These are phyloP conservation scores for Microglena sp. DNA, from an alignment of 139 green algal genomes.

Conservation along the genomic window DNA sequence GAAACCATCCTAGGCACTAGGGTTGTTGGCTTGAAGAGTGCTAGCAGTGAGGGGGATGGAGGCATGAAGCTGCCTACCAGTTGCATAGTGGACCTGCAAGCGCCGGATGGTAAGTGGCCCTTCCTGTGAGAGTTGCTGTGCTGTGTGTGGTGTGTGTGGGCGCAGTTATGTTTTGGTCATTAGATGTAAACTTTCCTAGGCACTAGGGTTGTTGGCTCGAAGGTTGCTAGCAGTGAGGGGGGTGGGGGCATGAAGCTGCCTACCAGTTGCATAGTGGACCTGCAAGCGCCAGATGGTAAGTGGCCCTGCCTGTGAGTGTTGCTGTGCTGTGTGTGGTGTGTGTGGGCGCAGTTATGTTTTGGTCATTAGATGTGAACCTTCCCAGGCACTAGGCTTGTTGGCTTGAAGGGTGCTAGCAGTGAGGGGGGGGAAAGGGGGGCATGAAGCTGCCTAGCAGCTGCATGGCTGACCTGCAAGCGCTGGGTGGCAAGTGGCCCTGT, in stretches of 20 bases:
- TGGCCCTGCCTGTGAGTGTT: too few species aligned
- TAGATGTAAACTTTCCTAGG: too few species aligned
- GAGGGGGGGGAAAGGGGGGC: too few species aligned
- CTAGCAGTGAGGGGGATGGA: too few species aligned
- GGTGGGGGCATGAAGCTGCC: too few species aligned
- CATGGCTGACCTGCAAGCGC: constrained; percentile 1
- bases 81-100: constrained; percentile 3
- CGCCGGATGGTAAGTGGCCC: constrained; percentile 5
- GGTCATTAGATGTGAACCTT: not conserved
- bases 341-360: too few species aligned
- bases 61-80: constrained; percentile 1
- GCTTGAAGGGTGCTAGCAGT: not conserved
- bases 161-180: not conserved
- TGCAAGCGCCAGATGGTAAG: constrained; percentile 7
- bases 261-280: constrained; percentile 3
- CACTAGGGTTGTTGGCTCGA: constrained; percentile 1
- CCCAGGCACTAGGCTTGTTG: too few species aligned
- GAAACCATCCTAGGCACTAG: too few species aligned
- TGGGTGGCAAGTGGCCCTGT: constrained; percentile 8
- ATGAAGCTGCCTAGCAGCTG: constrained; percentile 1
- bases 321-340: too few species aligned
- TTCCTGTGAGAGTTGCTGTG: too few species aligned
- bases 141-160: too few species aligned
- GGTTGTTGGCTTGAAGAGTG: not conserved
- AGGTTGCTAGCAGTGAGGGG: too few species aligned